Conservation (phyloP, 352 stramenopile genomes). For the Phytophthora fragariaefolia region DNA sequence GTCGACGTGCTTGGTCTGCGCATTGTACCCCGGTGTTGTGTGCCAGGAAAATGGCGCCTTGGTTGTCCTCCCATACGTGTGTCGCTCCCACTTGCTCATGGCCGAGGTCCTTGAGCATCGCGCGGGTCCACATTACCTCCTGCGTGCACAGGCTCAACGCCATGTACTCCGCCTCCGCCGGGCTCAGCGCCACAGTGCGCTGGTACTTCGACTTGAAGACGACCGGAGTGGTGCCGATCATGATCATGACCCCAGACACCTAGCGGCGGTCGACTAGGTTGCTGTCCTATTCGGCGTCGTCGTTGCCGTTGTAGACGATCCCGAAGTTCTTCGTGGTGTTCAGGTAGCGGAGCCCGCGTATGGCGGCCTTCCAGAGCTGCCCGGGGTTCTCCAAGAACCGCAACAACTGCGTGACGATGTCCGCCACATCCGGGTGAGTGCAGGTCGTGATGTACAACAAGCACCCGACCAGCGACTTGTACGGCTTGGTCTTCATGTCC, state of each 20-base stretch:
- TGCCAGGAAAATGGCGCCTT: background rate
- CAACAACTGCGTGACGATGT: too few relatives aligned
- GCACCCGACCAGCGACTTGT: too few relatives aligned
- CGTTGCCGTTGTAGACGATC: background rate
- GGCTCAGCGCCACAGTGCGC: background rate
- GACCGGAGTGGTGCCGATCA: background rate
- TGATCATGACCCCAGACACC: background rate
- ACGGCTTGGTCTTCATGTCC: background rate
- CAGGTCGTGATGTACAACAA: background rate
- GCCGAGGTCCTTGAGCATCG: background rate
- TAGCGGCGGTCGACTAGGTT: background rate
- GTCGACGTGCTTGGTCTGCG: slow-evolving; percentile 3
- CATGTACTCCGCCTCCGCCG: background rate
- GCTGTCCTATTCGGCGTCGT: slow-evolving; percentile 1
- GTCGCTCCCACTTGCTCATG: background rate
- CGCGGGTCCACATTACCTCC: background rate
- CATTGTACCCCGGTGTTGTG: slow-evolving; percentile 12
- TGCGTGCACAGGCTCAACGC: slow-evolving; percentile 1
- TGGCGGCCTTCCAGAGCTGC: background rate
- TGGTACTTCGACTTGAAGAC: slow-evolving; percentile 2
- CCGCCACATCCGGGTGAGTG: background rate
- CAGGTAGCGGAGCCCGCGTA: slow-evolving; percentile 1
- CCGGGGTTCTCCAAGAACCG: too few relatives aligned
- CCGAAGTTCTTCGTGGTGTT: slow-evolving; percentile 4
- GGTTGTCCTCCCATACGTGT: background rate